Conservation (phyloP, 768 basidiomycete genomes). For the Lyophyllum decastes region DNA sequence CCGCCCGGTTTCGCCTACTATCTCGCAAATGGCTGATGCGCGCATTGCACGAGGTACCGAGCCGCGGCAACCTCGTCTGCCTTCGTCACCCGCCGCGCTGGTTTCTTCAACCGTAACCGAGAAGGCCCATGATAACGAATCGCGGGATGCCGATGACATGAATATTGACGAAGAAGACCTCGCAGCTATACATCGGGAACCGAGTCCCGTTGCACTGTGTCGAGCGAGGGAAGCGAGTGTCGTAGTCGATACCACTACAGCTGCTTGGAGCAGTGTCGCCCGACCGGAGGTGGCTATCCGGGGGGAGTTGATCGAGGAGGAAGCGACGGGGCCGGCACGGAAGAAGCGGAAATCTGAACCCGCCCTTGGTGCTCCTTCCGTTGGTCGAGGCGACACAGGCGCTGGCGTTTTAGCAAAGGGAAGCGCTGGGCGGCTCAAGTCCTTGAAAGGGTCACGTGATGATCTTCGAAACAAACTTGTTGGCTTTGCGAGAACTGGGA, state of each 20-base stretch:
- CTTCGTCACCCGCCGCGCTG: neutral
- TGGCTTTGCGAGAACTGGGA: conserved; percentile 55
- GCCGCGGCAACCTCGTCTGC: neutral
- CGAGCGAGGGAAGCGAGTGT: conserved; percentile 16
- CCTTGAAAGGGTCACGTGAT: conserved; percentile 11
- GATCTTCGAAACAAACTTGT: conserved; percentile 49
- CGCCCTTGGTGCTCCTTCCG: neutral
- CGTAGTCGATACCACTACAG: conserved; percentile 51
- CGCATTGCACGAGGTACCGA: neutral
- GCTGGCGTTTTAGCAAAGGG: neutral
- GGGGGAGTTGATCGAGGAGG: neutral
- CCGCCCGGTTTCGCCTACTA: neutral
- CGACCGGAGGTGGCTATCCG: conserved; percentile 8
- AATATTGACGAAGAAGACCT: conserved; percentile 9
- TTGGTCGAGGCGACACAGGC: neutral
- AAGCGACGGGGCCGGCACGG: conserved; percentile 24
- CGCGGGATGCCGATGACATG: neutral
- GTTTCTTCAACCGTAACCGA: neutral
- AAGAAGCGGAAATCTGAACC: conserved; percentile 35
- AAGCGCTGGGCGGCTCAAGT: conserved; percentile 16
- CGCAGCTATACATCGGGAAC: too few relatives aligned
- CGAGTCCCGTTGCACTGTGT: neutral
- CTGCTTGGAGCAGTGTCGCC: conserved; percentile 38
- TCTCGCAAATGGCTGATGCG: neutral
- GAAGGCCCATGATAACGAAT: neutral